Evolutionary conservation across 2,329 filamentous ascomycete genomes (phyloP).

Genomic region (Pestalotiopsis sp.): DNA sequence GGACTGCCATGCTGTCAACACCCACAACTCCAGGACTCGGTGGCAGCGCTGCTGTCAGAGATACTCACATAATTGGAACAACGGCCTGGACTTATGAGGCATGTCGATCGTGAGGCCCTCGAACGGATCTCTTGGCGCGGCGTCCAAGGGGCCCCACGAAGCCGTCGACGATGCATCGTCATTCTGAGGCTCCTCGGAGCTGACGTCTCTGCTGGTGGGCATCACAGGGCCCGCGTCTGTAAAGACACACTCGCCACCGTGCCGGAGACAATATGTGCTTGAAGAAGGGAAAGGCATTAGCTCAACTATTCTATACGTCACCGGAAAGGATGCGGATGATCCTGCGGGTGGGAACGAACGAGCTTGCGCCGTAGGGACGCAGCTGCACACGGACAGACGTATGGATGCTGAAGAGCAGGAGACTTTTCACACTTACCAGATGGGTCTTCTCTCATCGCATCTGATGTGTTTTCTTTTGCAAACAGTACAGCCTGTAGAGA

Average conservation of each 20-base stretch:
- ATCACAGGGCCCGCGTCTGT: constrained; percentile 23
- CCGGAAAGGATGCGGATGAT: neutral
- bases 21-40: too few relatives aligned
- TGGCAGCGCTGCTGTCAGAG: constrained; percentile 12
- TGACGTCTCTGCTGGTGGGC: constrained; percentile 16
- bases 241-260: constrained; percentile 43
- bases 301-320: neutral
- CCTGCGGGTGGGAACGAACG: neutral
- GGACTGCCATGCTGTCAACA: constrained; percentile 31
- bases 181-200: constrained; percentile 24
- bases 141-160: constrained; percentile 16
- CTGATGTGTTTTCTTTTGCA: constrained; percentile 46
- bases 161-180: constrained; percentile 13
- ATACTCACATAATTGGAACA: constrained; percentile 37
- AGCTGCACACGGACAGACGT: neutral
- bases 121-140: constrained; percentile 29
- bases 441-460: constrained; percentile 46
- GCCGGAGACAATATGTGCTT: constrained; percentile 47
- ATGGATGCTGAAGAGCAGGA: neutral
- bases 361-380: neutral
- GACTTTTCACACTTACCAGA: constrained; percentile 40
- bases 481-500: constrained; percentile 32
- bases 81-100: constrained; percentile 34
- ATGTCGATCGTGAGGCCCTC: constrained; percentile 31
- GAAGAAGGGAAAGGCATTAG: constrained; percentile 13